Conservation (phyloP, 192 early-diverging fungal genomes). For the Podila verticillata region DNA sequence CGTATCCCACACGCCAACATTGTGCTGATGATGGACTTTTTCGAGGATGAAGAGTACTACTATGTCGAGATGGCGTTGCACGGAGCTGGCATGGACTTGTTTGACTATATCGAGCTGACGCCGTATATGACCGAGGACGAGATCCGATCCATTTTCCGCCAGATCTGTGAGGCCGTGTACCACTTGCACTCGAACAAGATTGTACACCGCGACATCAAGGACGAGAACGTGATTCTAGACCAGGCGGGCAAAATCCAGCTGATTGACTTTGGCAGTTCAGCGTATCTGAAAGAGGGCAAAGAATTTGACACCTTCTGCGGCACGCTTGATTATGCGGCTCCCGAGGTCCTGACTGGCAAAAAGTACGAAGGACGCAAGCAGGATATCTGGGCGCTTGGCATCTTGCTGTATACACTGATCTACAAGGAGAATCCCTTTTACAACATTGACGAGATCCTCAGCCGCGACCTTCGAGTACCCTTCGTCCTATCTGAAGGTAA, state of each 20-base stretch:
- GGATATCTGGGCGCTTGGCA: constrained; percentile 87
- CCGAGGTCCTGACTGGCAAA: constrained; percentile 72
- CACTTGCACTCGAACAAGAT: constrained; percentile 73
- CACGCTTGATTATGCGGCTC: constrained; percentile 80
- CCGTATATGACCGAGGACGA: constrained; percentile 61
- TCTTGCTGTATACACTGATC: constrained; percentile 78
- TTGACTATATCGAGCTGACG: constrained; percentile 78
- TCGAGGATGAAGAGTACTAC: constrained; percentile 79
- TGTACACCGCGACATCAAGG: constrained; percentile 89
- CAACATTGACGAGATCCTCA: constrained; percentile 71
- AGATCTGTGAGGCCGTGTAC: constrained; percentile 64
- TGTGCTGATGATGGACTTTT: constrained; percentile 71
- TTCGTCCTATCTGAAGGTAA: constrained; percentile 64
- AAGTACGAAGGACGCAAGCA: constrained; percentile 79
- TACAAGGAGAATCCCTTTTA: constrained; percentile 81
- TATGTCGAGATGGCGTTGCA: constrained; percentile 73
- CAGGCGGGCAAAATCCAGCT: constrained; percentile 68
- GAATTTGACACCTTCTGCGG: constrained; percentile 79
- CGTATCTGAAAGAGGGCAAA: constrained; percentile 61
- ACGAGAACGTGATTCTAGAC: constrained; percentile 87
- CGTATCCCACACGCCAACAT: constrained; percentile 64
- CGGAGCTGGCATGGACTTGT: constrained; percentile 69
- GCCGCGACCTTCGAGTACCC: constrained; percentile 63
- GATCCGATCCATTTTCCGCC: constrained; percentile 65
- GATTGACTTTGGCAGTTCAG: constrained; percentile 86